phyloP scores from a whole-genome alignment of 441 rosid genomes.

The Croton laevigatus region DNA sequence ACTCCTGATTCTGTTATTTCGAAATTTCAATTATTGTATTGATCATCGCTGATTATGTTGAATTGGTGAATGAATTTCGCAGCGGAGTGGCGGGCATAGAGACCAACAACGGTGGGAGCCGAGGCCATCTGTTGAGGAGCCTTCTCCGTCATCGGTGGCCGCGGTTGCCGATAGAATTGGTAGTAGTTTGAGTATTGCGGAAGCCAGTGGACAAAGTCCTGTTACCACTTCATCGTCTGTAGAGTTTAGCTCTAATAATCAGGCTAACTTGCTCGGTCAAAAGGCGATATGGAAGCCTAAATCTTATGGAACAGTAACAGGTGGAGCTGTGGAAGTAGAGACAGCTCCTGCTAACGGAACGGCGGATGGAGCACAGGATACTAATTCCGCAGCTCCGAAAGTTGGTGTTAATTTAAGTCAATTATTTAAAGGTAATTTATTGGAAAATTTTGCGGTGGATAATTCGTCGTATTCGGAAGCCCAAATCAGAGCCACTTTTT shows the following conservation, averaged over 20 bases:
- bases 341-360: slow-evolving; percentile 24
- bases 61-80: slow-evolving; percentile 15
- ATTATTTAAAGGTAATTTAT: slow-evolving; percentile 38
- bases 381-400: slow-evolving; percentile 24
- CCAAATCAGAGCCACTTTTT: slow-evolving; percentile 90
- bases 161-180: slow-evolving; percentile 39
- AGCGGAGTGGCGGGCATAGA: slow-evolving; percentile 34
- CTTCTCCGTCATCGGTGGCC: slow-evolving; percentile 31
- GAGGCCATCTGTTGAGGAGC: slow-evolving; percentile 18
- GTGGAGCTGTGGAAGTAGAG: slow-evolving; percentile 19
- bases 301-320: slow-evolving; percentile 50
- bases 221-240: slow-evolving; percentile 13
- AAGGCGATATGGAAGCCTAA: slow-evolving; percentile 49
- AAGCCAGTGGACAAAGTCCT: slow-evolving; percentile 27
- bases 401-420: slow-evolving; percentile 40
- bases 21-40: background rate
- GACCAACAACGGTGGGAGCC: slow-evolving; percentile 33
- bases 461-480: slow-evolving; percentile 59
- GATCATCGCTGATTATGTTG: background rate
- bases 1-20: background rate
- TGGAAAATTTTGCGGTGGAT: slow-evolving; percentile 66
- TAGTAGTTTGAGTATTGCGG: slow-evolving; percentile 47
- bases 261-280: slow-evolving; percentile 21
- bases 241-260: slow-evolving; percentile 22
- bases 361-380: slow-evolving; percentile 16